Evolutionary conservation across 129 eudicot genomes (phyloP).

Genomic region (Deinandra increscens): DNA sequence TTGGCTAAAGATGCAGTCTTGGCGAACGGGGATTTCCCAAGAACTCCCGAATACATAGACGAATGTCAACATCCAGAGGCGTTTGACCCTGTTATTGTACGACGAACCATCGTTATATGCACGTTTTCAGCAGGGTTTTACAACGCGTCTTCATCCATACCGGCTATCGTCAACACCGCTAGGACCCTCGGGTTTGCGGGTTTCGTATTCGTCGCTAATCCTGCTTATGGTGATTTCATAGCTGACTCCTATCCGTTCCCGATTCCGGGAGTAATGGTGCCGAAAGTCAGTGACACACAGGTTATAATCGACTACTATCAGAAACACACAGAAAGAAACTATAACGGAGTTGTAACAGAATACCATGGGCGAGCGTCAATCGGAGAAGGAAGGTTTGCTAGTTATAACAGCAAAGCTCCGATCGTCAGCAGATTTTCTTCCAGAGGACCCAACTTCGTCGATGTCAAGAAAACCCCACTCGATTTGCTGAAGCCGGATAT

Average conservation of each 20-base stretch:
- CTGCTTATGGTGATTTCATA: conserved; percentile 71
- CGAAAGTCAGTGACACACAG: conserved; percentile 63
- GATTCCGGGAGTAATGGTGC: conserved; percentile 84
- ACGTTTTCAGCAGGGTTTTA: conserved; percentile 70
- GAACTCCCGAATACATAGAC: conserved; percentile 55
- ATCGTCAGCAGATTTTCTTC: conserved; percentile 83
- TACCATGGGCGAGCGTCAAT: conserved; percentile 67
- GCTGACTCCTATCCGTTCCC: conserved; percentile 81
- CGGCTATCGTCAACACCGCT: conserved; percentile 57
- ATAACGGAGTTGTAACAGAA: conserved; percentile 39
- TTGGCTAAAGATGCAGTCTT: conserved; percentile 75
- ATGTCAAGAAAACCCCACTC: conserved; percentile 43
- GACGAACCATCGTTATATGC: conserved; percentile 77
- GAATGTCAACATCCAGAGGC: conserved; percentile 92
- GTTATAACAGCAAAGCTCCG: conserved; percentile 53
- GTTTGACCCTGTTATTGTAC: conserved; percentile 54
- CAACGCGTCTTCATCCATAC: conserved; percentile 61
- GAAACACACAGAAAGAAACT: conserved; percentile 52
- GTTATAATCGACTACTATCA: conserved; percentile 71
- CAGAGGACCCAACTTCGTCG: conserved; percentile 81
- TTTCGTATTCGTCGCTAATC: conserved; percentile 77
- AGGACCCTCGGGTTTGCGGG: conserved; percentile 59
- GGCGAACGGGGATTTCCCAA: conserved; percentile 54
- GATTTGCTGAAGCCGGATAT: conserved; percentile 92
- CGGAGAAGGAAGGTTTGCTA: conserved; percentile 75